Conservation (phyloP, 805 yeast species). For the Candida bentonensis region DNA sequence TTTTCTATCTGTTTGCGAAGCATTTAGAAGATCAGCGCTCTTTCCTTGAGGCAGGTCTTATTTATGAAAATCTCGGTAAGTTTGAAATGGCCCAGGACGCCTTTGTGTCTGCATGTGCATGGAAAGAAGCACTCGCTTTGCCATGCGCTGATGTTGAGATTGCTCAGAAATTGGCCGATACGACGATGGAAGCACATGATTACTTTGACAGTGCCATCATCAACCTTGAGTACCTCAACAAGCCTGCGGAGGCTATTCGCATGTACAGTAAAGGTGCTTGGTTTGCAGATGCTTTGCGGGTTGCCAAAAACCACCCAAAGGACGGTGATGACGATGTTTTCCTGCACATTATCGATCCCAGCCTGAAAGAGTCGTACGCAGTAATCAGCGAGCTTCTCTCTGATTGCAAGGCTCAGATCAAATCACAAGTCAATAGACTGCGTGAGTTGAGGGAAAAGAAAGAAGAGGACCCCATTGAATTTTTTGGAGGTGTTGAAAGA, state of each 20-base stretch:
- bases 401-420: constrained; percentile 80
- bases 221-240: constrained; percentile 44
- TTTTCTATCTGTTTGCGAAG: constrained; percentile 51
- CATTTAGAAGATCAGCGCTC: constrained; percentile 40
- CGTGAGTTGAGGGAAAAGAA: constrained; percentile 79
- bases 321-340: constrained; percentile 36
- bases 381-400: constrained; percentile 74
- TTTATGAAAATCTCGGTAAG: constrained; percentile 55
- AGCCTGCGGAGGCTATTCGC: constrained; percentile 48
- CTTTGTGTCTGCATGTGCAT: constrained; percentile 54
- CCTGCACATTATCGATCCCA: constrained; percentile 33
- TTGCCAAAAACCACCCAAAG: constrained; percentile 26
- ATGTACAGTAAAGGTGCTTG: constrained; percentile 61
- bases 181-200: constrained; percentile 43
- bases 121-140: constrained; percentile 74
- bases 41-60: constrained; percentile 63
- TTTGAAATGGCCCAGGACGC: constrained; percentile 51
- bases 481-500: constrained; percentile 52
- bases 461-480: constrained; percentile 69
- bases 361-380: constrained; percentile 79
- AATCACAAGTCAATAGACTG: constrained; percentile 69
- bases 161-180: constrained; percentile 45
- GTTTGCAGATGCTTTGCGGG: constrained; percentile 63
- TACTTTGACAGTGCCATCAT: constrained; percentile 74
- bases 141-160: constrained; percentile 29